Evolutionary conservation across 768 basidiomycete species (phyloP), one percentile per base, ranked within the genome.

Genomic region (Filobasidium floriforme): DNA sequence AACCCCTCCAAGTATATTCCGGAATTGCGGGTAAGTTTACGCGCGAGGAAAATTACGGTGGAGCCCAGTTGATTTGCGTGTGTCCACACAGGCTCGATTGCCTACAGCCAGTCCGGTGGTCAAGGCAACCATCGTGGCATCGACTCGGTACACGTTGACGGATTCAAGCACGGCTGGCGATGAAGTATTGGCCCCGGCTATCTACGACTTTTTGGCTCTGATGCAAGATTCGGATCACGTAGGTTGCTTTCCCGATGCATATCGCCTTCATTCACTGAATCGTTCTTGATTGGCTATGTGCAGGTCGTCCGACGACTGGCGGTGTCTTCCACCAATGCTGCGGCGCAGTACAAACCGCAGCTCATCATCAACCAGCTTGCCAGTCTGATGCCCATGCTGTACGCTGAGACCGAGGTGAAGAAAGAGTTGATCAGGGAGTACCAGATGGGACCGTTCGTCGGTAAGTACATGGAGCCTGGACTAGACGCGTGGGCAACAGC

Each of bases 271-370:
- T 3, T 37, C 32, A 37, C 32, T 37, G n/a, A 37, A 24, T 65
- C 60, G 15, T 59, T 49, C 54, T 55, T 24, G 60, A 24, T 24
- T 64, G 19, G 29, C 61, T 7, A 24, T 2, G 18, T 18, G 41
- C 70, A 97, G 94, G 87, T 86, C 61, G 96, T 98, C 44, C 89
- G 93, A 66, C 85, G 92, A 10, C 82, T 97, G 11, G 89, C 94
- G 7, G 80, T 98, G 28, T 92, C 92, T 1, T 86, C 92, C 0
- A 80, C 98, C 62, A 98, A 97, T 79, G 92, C 93, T 41, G 93
- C 92, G 9, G 92, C 92, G 14, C 89, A 93, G 67, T 89, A 91
- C 67, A 98, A 98, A 76, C 89, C 94, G 0, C 85, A 94, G 75
- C 84, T 98, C 43, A 85, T 99, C 73, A 84, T 89, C 41, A 91